These are phyloP conservation scores for Oryza punctata DNA, from an alignment of 176 grass and related monocot species.

Conservation along the genomic window DNA sequence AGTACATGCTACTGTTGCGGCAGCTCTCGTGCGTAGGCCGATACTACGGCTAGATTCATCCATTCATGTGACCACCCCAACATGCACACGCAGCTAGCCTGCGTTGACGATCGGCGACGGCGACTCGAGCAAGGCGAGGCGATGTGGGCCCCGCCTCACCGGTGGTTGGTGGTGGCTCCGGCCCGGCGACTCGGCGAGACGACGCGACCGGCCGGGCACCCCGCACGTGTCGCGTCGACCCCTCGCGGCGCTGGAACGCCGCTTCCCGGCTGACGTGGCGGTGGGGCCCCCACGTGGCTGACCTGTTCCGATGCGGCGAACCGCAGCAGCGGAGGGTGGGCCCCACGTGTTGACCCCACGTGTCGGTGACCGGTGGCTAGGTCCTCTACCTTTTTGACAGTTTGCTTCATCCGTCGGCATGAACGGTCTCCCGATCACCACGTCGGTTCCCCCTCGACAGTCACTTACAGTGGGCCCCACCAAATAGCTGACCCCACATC, in stretches of 20 bases:
- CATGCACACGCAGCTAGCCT: not conserved
- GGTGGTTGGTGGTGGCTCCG: too few species aligned
- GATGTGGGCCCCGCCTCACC: too few species aligned
- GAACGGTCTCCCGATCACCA: not conserved
- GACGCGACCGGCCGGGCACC: too few species aligned
- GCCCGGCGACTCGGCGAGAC: too few species aligned
- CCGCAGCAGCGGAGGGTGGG: not conserved
- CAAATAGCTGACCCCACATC: not conserved
- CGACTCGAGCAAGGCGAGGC: not conserved
- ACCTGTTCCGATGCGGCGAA: not conserved
- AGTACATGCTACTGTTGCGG: too few species aligned
- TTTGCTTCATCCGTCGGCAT: not conserved
- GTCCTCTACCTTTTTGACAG: too few species aligned
- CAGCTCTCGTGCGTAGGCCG: too few species aligned
- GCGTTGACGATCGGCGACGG: not conserved
- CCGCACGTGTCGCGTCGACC: not conserved
- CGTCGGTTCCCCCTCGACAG: rapidly evolving
- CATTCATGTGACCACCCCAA: not conserved
- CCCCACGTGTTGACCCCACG: not conserved
- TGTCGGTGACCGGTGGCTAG: not conserved
- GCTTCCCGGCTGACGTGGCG: not conserved
- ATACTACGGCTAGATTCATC: not conserved
- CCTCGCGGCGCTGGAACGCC: not conserved
- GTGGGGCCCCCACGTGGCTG: not conserved
- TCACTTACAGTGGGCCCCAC: not conserved